These are phyloP conservation scores for Fragaria iinumae DNA, from an alignment of 306 rosid species.

Conservation along the genomic window DNA sequence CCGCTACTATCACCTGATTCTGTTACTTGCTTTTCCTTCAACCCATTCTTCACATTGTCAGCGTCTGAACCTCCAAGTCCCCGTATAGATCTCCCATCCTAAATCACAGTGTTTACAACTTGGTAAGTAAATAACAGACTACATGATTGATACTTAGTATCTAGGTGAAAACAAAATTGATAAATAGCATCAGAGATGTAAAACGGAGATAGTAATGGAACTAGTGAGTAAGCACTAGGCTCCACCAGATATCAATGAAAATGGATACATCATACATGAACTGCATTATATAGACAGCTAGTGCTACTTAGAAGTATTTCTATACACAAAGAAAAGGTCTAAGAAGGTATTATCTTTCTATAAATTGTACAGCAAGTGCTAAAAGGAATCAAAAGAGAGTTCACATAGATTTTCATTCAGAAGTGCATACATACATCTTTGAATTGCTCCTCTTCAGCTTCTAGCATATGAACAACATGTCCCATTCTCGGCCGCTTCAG, in stretches of 20 bases:
- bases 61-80: conserved; percentile 38
- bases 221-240: not conserved
- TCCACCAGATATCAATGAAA: not conserved
- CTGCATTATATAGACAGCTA: not conserved
- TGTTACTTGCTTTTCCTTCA: conserved; percentile 37
- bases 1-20: conserved; percentile 31
- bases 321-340: not conserved
- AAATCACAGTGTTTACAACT: conserved; percentile 26
- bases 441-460: conserved; percentile 75
- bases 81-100: conserved; percentile 55
- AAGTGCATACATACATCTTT: conserved; percentile 59
- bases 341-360: not conserved
- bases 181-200: not conserved
- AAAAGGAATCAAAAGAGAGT: conserved; percentile 1
- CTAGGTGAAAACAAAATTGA: not conserved
- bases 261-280: conserved; percentile 1
- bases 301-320: not conserved
- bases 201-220: not conserved
- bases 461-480: conserved; percentile 89
- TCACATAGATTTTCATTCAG: conserved; percentile 19
- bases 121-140: conserved; percentile 7
- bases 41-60: conserved; percentile 30
- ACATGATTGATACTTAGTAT: not conserved
- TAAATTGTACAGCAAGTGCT: not conserved
- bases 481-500: conserved; percentile 88